Evolutionary conservation across 2,329 filamentous ascomycete genomes (phyloP).

Genomic region (Diaporthe helianthi): DNA sequence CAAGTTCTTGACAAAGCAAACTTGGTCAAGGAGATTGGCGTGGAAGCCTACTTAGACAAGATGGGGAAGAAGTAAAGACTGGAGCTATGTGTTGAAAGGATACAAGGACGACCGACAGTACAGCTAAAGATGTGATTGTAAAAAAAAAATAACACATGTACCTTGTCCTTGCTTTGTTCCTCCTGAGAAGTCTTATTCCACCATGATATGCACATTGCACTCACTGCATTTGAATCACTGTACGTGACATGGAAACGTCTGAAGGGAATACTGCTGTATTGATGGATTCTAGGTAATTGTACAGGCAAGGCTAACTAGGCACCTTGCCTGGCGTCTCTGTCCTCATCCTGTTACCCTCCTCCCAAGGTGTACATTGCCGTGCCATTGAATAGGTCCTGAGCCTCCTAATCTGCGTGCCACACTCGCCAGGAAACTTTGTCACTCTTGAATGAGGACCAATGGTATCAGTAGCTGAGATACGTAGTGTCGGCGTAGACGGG

Average conservation of each 20-base stretch:
- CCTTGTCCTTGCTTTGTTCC: background rate
- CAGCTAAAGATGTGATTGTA: background rate
- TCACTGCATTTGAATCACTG: background rate
- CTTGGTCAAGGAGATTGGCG: constrained; percentile 62
- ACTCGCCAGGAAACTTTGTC: background rate
- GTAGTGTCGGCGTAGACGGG: background rate
- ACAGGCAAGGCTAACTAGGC: background rate
- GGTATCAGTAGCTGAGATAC: background rate
- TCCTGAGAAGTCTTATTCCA: background rate
- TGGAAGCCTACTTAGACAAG: constrained; percentile 58
- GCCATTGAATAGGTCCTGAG: no score
- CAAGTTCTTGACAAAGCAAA: constrained; percentile 70
- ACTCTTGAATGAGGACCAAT: no score
- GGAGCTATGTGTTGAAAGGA: background rate
- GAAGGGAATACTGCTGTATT: background rate
- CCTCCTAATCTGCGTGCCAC: background rate
- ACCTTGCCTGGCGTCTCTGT: background rate
- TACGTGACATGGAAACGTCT: background rate
- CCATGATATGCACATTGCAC: no score
- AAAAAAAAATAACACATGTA: no score
- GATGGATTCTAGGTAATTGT: background rate
- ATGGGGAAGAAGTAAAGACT: constrained; percentile 42
- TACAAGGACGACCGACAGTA: background rate
- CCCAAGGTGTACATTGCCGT: background rate
- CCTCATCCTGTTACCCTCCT: background rate